phyloP scores from a whole-genome alignment of 805 yeast species.

The Teunomyces aglyptinius region DNA sequence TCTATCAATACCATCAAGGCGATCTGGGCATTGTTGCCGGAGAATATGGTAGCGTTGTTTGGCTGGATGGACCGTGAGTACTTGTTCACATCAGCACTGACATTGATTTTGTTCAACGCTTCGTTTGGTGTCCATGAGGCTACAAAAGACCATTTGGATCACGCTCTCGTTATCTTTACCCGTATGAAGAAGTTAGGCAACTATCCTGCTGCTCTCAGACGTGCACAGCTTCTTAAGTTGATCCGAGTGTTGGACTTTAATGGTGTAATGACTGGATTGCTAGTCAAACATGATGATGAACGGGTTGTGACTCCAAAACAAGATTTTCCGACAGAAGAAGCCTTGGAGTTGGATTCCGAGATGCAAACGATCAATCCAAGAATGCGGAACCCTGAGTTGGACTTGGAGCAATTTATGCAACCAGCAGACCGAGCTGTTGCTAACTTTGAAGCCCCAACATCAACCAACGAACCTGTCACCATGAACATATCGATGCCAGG shows the following conservation, averaged over 20 bases:
- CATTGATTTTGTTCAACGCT: conserved; percentile 68
- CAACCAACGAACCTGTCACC: conserved; percentile 17
- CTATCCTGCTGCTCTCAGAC: conserved; percentile 73
- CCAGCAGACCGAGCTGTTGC: not conserved
- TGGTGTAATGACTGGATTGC: conserved; percentile 57
- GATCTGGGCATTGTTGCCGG: conserved; percentile 71
- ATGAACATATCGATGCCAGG: conserved; percentile 12
- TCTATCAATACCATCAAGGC: conserved; percentile 73
- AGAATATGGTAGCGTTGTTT: conserved; percentile 79
- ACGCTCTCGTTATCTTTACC: conserved; percentile 66
- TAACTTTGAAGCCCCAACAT: conserved; percentile 12
- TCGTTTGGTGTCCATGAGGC: conserved; percentile 82
- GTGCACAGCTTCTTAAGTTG: conserved; percentile 67
- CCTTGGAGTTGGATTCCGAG: not conserved
- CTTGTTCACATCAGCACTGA: conserved; percentile 72
- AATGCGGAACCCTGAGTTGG: conserved; percentile 1
- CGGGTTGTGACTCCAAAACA: not conserved
- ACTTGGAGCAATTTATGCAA: conserved; percentile 3
- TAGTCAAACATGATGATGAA: conserved; percentile 57
- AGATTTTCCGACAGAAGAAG: not conserved
- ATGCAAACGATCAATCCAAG: not conserved
- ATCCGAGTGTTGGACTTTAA: conserved; percentile 67
- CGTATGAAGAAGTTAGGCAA: conserved; percentile 76
- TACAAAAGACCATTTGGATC: conserved; percentile 68
- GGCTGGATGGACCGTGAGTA: conserved; percentile 89